These are phyloP conservation scores for Aspergillus latus DNA, from an alignment of 2,329 filamentous ascomycete species.

Conservation along the genomic window DNA sequence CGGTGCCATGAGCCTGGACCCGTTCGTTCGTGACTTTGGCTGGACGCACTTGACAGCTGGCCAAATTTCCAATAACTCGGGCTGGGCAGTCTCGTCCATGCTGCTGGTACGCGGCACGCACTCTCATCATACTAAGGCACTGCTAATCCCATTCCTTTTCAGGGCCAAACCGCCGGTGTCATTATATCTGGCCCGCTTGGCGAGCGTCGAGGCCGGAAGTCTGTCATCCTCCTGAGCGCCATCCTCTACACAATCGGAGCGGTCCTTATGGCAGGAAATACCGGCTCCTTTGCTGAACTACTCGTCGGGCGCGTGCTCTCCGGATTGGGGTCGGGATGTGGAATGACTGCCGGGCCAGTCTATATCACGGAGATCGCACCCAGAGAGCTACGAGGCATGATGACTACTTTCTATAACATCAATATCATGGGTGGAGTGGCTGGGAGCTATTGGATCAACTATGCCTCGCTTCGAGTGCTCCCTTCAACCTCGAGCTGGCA, in stretches of 20 bases:
- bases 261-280: constrained; percentile 23
- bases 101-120: constrained; percentile 15
- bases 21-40: constrained; percentile 21
- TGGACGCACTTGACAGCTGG: constrained; percentile 14
- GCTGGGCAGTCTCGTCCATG: constrained; percentile 26
- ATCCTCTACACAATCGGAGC: constrained; percentile 23
- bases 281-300: constrained; percentile 20
- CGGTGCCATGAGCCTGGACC: constrained; percentile 22
- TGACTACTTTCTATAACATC: constrained; percentile 26
- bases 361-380: constrained; percentile 88
- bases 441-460: constrained; percentile 26
- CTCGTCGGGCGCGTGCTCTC: constrained; percentile 21
- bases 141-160: neutral
- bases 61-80: constrained; percentile 18
- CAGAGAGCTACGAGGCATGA: constrained; percentile 60
- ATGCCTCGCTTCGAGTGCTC: constrained; percentile 17
- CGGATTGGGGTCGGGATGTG: constrained; percentile 20
- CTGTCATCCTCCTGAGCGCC: constrained; percentile 17
- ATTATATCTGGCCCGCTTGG: constrained; percentile 19
- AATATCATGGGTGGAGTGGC: constrained; percentile 24
- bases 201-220: constrained; percentile 22
- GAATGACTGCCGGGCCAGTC: constrained; percentile 61
- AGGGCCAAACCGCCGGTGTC: constrained; percentile 21
- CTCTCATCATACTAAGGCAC: neutral
- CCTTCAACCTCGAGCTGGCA: constrained; percentile 20